These are phyloP conservation scores for Erythrobasidium hasegawianum DNA, from an alignment of 1,284 basidiomycete species.

Conservation along the genomic window DNA sequence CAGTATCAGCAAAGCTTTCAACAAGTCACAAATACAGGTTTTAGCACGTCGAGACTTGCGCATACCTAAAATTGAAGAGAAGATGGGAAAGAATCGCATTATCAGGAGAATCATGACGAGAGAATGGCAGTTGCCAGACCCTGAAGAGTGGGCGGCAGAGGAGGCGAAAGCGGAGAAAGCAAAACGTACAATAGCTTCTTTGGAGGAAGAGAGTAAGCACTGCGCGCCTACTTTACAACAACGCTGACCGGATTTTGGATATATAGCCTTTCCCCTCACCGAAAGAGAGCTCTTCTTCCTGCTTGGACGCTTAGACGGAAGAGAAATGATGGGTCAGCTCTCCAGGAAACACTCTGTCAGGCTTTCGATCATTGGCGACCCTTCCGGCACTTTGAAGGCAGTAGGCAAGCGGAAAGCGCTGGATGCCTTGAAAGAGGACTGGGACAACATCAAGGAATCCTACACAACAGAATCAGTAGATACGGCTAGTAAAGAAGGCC, in stretches of 20 bases:
- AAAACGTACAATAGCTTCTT: neutral
- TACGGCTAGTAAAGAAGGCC: neutral
- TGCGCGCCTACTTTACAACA: too few species aligned
- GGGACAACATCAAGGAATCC: neutral
- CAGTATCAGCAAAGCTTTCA: neutral
- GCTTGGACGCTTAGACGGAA: neutral
- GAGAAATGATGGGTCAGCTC: neutral
- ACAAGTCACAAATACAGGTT: neutral
- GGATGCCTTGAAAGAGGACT: neutral
- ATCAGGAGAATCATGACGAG: neutral
- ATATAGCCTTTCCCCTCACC: neutral
- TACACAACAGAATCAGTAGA: neutral
- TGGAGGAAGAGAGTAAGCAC: too few species aligned
- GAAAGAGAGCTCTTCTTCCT: conserved; percentile 3
- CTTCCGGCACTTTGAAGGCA: neutral
- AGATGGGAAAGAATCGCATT: neutral
- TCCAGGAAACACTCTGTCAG: neutral
- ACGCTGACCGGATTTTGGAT: too few species aligned
- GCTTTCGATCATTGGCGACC: conserved; percentile 2
- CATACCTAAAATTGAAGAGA: neutral
- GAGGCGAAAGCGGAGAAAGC: neutral
- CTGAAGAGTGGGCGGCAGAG: neutral
- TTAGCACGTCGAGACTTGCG: neutral
- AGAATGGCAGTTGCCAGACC: neutral
- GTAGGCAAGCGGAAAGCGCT: neutral